Evolutionary conservation across 768 basidiomycete species (phyloP).

Genomic region (Macrolepiota albuminosa): DNA sequence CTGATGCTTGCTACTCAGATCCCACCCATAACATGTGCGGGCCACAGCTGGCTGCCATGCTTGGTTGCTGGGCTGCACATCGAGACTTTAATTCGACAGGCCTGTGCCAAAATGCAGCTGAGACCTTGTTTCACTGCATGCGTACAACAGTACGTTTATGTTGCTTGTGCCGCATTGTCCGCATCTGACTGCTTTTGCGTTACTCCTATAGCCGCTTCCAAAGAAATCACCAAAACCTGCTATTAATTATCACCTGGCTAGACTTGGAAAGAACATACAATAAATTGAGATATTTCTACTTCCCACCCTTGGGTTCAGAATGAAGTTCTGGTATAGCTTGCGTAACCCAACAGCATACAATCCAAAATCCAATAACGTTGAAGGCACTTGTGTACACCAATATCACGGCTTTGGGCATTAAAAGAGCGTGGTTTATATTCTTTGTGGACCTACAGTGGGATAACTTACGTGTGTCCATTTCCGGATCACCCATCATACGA

Average conservation of each 20-base stretch:
- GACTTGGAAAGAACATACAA: conserved; percentile 71
- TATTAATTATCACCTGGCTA: conserved; percentile 88
- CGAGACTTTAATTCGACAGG: conserved; percentile 52
- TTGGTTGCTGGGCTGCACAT: conserved; percentile 82
- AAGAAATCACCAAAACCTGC: conserved; percentile 67
- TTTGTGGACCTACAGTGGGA: neutral
- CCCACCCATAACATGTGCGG: conserved; percentile 54
- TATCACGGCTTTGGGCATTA: neutral
- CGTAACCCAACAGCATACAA: neutral
- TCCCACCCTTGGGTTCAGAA: neutral
- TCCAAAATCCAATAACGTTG: neutral
- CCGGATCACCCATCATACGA: neutral
- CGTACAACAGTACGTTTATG: conserved; percentile 62
- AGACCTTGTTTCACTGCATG: conserved; percentile 77
- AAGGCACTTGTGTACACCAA: neutral
- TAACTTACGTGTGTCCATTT: neutral
- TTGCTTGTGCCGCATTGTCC: neutral
- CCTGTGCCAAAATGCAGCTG: conserved; percentile 54
- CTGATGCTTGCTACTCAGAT: conserved; percentile 25
- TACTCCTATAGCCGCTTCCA: conserved; percentile 50
- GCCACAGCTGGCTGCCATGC: conserved; percentile 69
- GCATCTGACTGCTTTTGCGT: neutral
- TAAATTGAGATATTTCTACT: conserved; percentile 27
- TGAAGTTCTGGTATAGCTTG: neutral
- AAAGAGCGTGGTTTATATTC: neutral